Base-by-base conservation (phyloP, 768 basidiomycete species). In the Auriscalpium orientale region DNA sequence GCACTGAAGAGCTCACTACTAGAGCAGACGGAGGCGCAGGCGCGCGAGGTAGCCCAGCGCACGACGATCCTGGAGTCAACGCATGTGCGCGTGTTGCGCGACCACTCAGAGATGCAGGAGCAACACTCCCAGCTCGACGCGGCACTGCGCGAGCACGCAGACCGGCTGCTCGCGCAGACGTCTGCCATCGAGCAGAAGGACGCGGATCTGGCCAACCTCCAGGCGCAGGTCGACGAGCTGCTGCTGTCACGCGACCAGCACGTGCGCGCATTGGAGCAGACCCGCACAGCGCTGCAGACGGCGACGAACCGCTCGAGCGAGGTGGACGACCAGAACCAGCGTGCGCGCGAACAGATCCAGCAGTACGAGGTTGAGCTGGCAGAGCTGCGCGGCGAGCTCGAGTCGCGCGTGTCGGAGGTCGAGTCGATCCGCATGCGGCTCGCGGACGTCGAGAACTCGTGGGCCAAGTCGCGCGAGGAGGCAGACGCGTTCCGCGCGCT, bases 391-490 rank as follows among this genome's bases (percentile, higher is more conserved):
- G 81, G 83, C 13, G 95, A 98, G 56, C 72, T 97, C 18, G 92
- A 95, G 68, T 72, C 82, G 3, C 80, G 84, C 57, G 80, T 78
- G 1, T 74, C 79, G 2, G 95, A 97, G 68, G 80, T 83, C 15
- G 91, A 95, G 58, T 70, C 81, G 9, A 76, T 85, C 7, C 79
- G 82, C 46, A 71, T 76, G 10, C 77, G 87, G 54, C 71, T 95
- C 45, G 74, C 80, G 22, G 91, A 95, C 53, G 84, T 87, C 45
- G 95, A 97, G 72, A 92, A 89, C 66, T 83, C 88, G 9, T 97
- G 93, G 86, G 82, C 89, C 22, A 89, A 92, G 69, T 91, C 92
- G 45, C 83, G 93, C 13, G 89, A 95, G 71, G 93, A 98, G 74
- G 91, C 93, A 3, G 95, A 97, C 68, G 83, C 88, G 2, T 84